Evolutionary conservation across 176 grass and related monocot species (phyloP), one percentile per base, ranked within the genome.

Genomic region (Coix lacrymajobi): DNA sequence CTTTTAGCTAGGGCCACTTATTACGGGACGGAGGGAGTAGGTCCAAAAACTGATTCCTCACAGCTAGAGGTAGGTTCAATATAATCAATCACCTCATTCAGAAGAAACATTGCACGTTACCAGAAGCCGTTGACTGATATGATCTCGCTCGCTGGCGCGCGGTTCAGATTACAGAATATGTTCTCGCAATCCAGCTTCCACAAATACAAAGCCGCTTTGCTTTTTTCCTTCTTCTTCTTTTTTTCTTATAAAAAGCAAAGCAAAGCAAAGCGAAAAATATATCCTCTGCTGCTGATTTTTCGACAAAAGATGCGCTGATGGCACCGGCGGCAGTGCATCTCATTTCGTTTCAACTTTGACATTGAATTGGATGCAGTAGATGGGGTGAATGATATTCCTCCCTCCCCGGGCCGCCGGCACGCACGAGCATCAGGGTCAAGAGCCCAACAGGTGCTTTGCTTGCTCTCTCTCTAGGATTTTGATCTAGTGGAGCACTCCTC

Each of bases 121-220:
- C 29, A 83, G 31, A 86, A 86, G 78, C 58, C 73, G 84, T 86
- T 90, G 84, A 66, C 74, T 79, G 79, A 32, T 51, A n/a, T n/a
- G n/a, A n/a, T n/a, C n/a, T n/a, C n/a, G n/a, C 61, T 34, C 41
- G 54, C 62, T 29, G 54, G 54, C n/a, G n/a, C n/a, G n/a, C 57
- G 73, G 73, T 79, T 88, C 49, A 54, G 65, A 68, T 82, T 86
- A 62, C 41, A 82, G 86, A 92, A 86, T 88, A 85, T 83, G 86
- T 89, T 83, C 86, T 71, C 22, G 58, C 62, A 44, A 88, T 69
- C 78, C 61, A 86, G 4, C 86, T 83, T 88, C 78, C 77, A 92
- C 83, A 83, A 82, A 90, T 68, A 32, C 74, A 87, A 90, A 90
- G 84, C 74, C 75, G 28, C 88, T 90, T 90, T 87, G 46, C 75